These are phyloP conservation scores for Trichoderma koningii DNA, from an alignment of 2,329 filamentous ascomycete species.

Conservation along the genomic window DNA sequence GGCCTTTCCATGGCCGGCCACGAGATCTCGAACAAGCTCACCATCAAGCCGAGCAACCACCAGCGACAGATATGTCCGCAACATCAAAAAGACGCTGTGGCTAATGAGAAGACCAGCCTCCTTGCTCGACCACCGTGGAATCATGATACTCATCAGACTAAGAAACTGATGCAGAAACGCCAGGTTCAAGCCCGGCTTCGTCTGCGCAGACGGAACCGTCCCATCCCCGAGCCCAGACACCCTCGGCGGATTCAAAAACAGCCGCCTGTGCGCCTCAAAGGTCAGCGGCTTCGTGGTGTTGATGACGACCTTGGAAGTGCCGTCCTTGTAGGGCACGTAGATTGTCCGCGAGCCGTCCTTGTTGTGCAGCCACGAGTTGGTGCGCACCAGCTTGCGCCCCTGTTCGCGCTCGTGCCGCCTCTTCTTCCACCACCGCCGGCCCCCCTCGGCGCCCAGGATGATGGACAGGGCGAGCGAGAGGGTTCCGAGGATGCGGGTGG, in stretches of 20 bases:
- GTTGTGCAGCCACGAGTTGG: slow-evolving; percentile 89
- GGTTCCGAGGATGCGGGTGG: slow-evolving; percentile 73
- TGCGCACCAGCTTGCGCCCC: slow-evolving; percentile 76
- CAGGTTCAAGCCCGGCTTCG: slow-evolving; percentile 90
- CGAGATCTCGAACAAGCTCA: slow-evolving; percentile 92
- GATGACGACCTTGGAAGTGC: slow-evolving; percentile 89
- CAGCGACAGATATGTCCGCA: slow-evolving; percentile 90
- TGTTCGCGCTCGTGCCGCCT: slow-evolving; percentile 77
- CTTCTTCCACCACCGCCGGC: slow-evolving; percentile 74
- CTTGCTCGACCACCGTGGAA: slow-evolving; percentile 92
- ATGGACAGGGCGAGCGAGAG: slow-evolving; percentile 76
- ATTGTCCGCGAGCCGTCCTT: slow-evolving; percentile 95
- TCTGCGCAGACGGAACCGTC: slow-evolving; percentile 80
- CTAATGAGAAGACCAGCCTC: slow-evolving; percentile 88
- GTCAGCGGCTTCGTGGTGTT: slow-evolving; percentile 87
- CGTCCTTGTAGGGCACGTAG: slow-evolving; percentile 87
- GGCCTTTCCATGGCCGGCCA: slow-evolving; percentile 86
- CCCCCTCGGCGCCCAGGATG: slow-evolving; percentile 75
- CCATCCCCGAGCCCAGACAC: slow-evolving; percentile 76
- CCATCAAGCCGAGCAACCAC: slow-evolving; percentile 92
- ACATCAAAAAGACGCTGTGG: slow-evolving; percentile 84
- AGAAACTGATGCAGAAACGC: slow-evolving; percentile 97
- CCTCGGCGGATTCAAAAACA: slow-evolving; percentile 89
- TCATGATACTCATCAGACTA: slow-evolving; percentile 95
- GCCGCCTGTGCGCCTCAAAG: slow-evolving; percentile 90